Evolutionary conservation across 2,329 filamentous ascomycete species (phyloP).

Genomic region (Graphium sp.): DNA sequence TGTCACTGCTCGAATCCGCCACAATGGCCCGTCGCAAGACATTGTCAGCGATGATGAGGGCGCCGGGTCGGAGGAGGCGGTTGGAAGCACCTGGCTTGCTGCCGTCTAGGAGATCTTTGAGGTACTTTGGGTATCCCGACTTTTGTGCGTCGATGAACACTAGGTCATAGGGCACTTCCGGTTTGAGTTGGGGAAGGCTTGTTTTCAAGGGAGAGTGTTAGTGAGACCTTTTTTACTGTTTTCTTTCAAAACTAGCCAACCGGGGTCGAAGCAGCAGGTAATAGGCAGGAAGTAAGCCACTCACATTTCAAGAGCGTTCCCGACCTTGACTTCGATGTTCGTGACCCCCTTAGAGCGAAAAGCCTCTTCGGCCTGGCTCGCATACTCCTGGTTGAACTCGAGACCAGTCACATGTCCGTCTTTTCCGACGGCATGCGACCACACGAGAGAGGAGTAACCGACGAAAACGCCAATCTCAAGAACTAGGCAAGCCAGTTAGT

Average conservation of each 20-base stretch:
- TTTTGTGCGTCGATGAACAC: slow-evolving; percentile 39
- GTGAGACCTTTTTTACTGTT: too few relatives aligned
- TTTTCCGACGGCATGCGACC: slow-evolving; percentile 26
- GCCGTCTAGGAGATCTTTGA: slow-evolving; percentile 23
- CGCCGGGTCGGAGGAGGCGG: slow-evolving; percentile 28
- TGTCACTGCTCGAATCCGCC: slow-evolving; percentile 19
- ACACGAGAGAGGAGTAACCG: slow-evolving; percentile 29
- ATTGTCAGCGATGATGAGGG: slow-evolving; percentile 37
- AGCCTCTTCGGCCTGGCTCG: slow-evolving; percentile 18
- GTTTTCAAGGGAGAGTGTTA: background rate
- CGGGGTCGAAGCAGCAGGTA: too few relatives aligned
- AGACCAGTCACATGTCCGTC: slow-evolving; percentile 24
- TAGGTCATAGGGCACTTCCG: slow-evolving; percentile 28
- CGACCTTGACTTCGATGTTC: slow-evolving; percentile 28
- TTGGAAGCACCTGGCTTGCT: slow-evolving; percentile 18
- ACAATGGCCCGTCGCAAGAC: slow-evolving; percentile 30
- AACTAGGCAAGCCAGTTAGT: slow-evolving; percentile 11
- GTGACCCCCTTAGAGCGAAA: slow-evolving; percentile 19
- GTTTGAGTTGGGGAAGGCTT: slow-evolving; percentile 16
- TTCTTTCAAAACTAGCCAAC: too few relatives aligned
- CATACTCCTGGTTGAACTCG: slow-evolving; percentile 26
- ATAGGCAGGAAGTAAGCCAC: too few relatives aligned
- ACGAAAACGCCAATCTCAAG: slow-evolving; percentile 31
- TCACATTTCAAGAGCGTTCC: slow-evolving; percentile 28
- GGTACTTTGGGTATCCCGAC: slow-evolving; percentile 29